phyloP scores from a whole-genome alignment of 371 early-diverging fungal genomes.

The Syncephalastrum monosporum region DNA sequence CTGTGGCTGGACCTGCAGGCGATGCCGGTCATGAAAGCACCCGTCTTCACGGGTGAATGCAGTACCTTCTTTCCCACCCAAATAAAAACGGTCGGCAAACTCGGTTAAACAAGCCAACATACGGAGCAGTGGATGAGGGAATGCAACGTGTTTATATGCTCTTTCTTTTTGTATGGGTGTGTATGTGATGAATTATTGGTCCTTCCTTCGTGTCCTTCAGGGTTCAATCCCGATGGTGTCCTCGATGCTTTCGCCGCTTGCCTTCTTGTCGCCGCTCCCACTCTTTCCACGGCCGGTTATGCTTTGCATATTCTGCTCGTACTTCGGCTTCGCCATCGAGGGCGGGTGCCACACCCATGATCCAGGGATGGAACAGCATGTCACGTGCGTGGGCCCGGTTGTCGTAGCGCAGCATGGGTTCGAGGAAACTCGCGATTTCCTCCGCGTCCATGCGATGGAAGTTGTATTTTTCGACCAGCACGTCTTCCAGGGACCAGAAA shows the following conservation, averaged over 20 bases:
- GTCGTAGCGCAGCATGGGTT: constrained; percentile 75
- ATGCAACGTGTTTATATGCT: no score
- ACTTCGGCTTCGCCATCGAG: constrained; percentile 29
- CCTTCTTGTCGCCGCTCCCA: constrained; percentile 22
- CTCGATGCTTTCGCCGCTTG: no score
- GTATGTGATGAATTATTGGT: no score
- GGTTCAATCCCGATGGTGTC: no score
- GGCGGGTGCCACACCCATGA: constrained; percentile 43
- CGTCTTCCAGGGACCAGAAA: constrained; percentile 80
- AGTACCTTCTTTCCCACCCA: no score
- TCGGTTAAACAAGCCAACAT: no score
- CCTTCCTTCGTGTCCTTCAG: no score
- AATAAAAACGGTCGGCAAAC: no score
- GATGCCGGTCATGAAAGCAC: constrained; percentile 22
- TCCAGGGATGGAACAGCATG: constrained; percentile 66
- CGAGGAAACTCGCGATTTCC: constrained; percentile 61
- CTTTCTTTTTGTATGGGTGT: no score
- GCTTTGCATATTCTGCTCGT: constrained; percentile 21
- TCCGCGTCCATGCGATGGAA: constrained; percentile 58
- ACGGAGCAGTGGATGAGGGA: no score
- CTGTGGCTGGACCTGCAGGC: constrained; percentile 25
- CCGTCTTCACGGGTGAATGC: constrained; percentile 22
- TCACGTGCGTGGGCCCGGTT: constrained; percentile 55
- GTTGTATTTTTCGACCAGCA: constrained; percentile 81
- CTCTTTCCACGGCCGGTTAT: constrained; percentile 38